A percentile compares a stretch with the other conserved stretches of the same genome.
Conservation (phyloP, 1,139 yeast genomes). For the Candida sanyaensis region DNA sequence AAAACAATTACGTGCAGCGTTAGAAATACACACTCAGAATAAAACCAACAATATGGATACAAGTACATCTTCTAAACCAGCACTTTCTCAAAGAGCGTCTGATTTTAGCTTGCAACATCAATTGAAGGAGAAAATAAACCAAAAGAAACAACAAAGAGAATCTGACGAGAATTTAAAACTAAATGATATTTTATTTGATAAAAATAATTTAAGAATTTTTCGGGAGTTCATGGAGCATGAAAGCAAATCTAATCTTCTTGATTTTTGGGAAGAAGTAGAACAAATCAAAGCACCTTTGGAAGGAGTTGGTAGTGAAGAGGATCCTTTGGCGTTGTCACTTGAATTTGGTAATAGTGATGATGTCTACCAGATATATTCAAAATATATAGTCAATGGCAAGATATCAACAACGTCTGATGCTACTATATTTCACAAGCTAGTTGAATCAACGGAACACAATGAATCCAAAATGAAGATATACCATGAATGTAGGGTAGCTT, state of each 20-base stretch:
- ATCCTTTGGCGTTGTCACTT: slow-evolving; percentile 27
- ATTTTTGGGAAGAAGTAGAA: slow-evolving; percentile 70
- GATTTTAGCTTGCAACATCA: slow-evolving; percentile 6
- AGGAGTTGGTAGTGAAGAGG: slow-evolving; percentile 32
- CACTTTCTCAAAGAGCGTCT: neutral
- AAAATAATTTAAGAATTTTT: slow-evolving; percentile 39
- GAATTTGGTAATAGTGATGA: slow-evolving; percentile 50
- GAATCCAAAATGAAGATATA: slow-evolving; percentile 22
- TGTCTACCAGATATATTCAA: slow-evolving; percentile 45
- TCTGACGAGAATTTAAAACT: slow-evolving; percentile 3
- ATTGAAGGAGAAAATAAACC: slow-evolving; percentile 11
- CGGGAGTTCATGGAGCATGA: slow-evolving; percentile 57
- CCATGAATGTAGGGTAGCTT: slow-evolving; percentile 53
- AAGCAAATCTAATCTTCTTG: slow-evolving; percentile 45
- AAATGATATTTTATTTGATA: slow-evolving; percentile 7
- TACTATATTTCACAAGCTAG: slow-evolving; percentile 18
- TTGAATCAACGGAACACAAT: neutral
- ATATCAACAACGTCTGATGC: slow-evolving; percentile 25
- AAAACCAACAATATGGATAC: slow-evolving; percentile 9
- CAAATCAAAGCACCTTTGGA: slow-evolving; percentile 73
- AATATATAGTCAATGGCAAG: slow-evolving; percentile 34
- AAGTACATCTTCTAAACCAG: neutral
- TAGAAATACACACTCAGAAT: slow-evolving; percentile 59
- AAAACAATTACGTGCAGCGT: slow-evolving; percentile 65
- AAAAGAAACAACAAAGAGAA: slow-evolving; percentile 4